Evolutionary conservation across 1,284 basidiomycete species (phyloP).

Genomic region (Rhizoctonia solani): DNA sequence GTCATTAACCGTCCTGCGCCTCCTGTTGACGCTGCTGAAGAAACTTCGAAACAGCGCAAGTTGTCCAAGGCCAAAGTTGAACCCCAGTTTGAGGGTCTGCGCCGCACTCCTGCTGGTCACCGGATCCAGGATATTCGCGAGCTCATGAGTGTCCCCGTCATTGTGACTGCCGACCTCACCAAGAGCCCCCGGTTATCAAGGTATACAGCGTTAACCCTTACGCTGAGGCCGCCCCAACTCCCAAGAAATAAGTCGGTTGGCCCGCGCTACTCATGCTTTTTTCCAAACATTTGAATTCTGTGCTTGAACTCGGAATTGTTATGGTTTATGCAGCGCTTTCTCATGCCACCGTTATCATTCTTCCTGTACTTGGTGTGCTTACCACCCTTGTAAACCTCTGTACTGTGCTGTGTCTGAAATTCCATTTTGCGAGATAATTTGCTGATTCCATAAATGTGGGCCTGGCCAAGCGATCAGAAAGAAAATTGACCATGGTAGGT

Average conservation of each 20-base stretch:
- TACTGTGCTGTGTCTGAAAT: slow-evolving; percentile 30
- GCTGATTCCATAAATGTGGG: slow-evolving; percentile 4
- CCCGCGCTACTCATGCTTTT: not conserved
- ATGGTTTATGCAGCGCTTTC: slow-evolving; percentile 22
- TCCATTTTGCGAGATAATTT: slow-evolving; percentile 28
- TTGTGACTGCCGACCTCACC: slow-evolving; percentile 89
- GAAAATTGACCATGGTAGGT: not conserved
- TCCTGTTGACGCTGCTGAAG: slow-evolving; percentile 45
- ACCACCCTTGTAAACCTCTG: slow-evolving; percentile 29
- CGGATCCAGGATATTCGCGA: slow-evolving; percentile 92
- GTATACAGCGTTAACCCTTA: slow-evolving; percentile 89
- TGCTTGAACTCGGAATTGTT: slow-evolving; percentile 9
- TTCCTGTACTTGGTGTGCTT: slow-evolving; percentile 25
- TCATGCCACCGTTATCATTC: slow-evolving; percentile 19
- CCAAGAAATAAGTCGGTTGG: slow-evolving; percentile 31
- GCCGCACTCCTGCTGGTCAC: slow-evolving; percentile 72
- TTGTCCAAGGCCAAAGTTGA: slow-evolving; percentile 72
- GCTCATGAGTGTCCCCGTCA: slow-evolving; percentile 88
- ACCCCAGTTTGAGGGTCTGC: slow-evolving; percentile 80
- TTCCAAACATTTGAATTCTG: not conserved
- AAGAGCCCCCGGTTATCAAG: slow-evolving; percentile 95
- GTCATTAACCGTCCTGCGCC: slow-evolving; percentile 66
- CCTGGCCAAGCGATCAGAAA: not conserved
- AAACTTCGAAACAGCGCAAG: slow-evolving; percentile 74
- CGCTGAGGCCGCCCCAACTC: slow-evolving; percentile 46